Evolutionary conservation across 2,329 filamentous ascomycete genomes (phyloP), one percentile per base, ranked within the genome.

Genomic region (Venturia nashicola): DNA sequence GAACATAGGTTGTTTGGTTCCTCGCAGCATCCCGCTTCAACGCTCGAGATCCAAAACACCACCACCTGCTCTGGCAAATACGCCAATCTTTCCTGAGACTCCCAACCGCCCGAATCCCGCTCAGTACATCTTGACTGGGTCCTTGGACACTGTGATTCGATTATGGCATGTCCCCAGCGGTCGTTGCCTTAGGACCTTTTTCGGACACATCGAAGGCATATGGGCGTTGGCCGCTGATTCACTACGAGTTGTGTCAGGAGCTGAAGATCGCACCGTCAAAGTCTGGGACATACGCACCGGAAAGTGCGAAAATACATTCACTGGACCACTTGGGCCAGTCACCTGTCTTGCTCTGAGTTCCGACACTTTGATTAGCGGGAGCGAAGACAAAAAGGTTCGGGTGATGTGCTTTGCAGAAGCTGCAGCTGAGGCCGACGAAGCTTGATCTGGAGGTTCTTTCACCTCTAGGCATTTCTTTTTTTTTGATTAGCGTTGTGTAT

Each of bases 231-330:
- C 89, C 0, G 93, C 90, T 3, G 93, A 97, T 75, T 92, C 89
- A 0, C 78, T 97, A 23, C 86, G 94, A 12, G 85, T 96, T 18
- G 91, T 97, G 16, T 91, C 88, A 20, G 93, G 92, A 0, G 89
- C 90, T 12, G 91, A 97, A 74, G 94, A 99, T 75, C 87, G 90
- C 51, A 95, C 93, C 85, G 89, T 96, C 70, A 97, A 97, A 78
- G 86, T 90, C 40, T 99, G 94, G 94, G 93, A 97, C 76, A 89
- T 93, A 18, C 81, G 91, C 65, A 92, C 89, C 1, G 94, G 94
- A 36, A 91, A 89, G 71, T 96, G 92, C 75, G 92, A 97, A 74
- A 82, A 91, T 60, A 97, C 92, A 3, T 93, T 96, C 71, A 91
- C 90, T 2, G 92, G 92, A 0, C 94, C 97, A 74, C 84, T 87